Conservation (phyloP, 2,329 filamentous ascomycete genomes). For the Phaeosphaeriaceae sp. region DNA sequence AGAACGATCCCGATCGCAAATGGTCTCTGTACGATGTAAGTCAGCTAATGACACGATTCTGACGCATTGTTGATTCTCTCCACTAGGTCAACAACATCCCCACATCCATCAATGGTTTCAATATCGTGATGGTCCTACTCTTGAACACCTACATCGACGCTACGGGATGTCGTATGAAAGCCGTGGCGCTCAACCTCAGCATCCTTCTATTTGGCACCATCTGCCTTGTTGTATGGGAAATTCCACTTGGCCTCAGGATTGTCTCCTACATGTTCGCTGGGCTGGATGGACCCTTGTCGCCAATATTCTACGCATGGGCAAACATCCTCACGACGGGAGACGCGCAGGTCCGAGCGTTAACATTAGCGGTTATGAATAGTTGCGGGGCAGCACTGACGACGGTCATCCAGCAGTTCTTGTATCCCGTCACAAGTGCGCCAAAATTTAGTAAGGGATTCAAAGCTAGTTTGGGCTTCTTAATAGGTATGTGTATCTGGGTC, state of each 20-base stretch:
- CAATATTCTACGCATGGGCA: conserved; percentile 3
- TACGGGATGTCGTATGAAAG: neutral
- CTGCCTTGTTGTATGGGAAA: conserved; percentile 49
- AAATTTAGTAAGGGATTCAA: neutral
- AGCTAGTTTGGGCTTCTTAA: neutral
- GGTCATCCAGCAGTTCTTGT: conserved; percentile 3
- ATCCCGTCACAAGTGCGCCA: neutral
- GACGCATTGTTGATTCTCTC: conserved; percentile 41
- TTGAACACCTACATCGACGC: conserved; percentile 7
- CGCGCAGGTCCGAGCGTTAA: conserved; percentile 1
- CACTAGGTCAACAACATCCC: conserved; percentile 56
- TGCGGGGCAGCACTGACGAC: conserved; percentile 2
- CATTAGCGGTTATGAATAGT: conserved; percentile 2
- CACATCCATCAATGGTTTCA: conserved; percentile 53
- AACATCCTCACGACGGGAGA: conserved; percentile 2
- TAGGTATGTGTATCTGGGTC: conserved; percentile 3
- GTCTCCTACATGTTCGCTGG: conserved; percentile 51
- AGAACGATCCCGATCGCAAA: neutral
- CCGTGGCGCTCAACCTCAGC: neutral
- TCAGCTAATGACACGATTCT: conserved; percentile 25
- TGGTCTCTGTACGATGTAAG: conserved; percentile 47
- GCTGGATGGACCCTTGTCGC: conserved; percentile 1
- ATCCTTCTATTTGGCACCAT: conserved; percentile 48
- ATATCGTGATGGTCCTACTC: conserved; percentile 46
- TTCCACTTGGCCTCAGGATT: conserved; percentile 49